These are phyloP conservation scores for Auricularia sp. DNA, from an alignment of 768 basidiomycete genomes.

Conservation along the genomic window DNA sequence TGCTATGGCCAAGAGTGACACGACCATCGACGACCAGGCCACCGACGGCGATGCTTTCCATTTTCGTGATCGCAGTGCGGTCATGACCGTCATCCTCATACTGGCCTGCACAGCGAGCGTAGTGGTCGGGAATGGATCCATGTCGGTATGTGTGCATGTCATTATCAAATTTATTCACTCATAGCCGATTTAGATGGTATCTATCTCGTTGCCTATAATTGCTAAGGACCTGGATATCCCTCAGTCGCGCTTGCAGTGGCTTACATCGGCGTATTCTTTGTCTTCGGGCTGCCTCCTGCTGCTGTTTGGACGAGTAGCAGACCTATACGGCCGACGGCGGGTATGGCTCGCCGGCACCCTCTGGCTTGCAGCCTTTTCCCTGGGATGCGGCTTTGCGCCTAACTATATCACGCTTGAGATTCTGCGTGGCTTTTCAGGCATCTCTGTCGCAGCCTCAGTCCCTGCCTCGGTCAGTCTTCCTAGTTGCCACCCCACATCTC, in stretches of 20 bases:
- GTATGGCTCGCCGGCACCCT: constrained; percentile 52
- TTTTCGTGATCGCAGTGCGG: too few relatives aligned
- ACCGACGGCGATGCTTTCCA: too few relatives aligned
- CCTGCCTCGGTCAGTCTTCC: constrained; percentile 50
- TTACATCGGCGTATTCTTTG: neutral
- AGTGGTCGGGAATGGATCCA: neutral
- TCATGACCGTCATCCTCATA: too few relatives aligned
- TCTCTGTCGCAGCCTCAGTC: constrained; percentile 67
- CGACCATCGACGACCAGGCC: too few relatives aligned
- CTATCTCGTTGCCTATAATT: neutral
- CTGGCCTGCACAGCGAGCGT: neutral
- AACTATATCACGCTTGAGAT: constrained; percentile 52
- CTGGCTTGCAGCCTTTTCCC: constrained; percentile 42
- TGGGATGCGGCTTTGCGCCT: constrained; percentile 55
- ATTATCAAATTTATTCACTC: neutral
- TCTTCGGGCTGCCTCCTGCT: constrained; percentile 63
- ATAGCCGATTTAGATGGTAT: neutral
- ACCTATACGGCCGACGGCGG: constrained; percentile 65
- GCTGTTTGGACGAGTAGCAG: constrained; percentile 69
- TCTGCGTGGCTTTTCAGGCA: constrained; percentile 67
- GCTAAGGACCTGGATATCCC: neutral
- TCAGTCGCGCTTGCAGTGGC: neutral
- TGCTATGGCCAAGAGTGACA: too few relatives aligned
- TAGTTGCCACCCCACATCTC: neutral
- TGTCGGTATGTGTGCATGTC: neutral